Conservation (phyloP, 2,329 filamentous ascomycete species). For the Penicillium sp. region DNA sequence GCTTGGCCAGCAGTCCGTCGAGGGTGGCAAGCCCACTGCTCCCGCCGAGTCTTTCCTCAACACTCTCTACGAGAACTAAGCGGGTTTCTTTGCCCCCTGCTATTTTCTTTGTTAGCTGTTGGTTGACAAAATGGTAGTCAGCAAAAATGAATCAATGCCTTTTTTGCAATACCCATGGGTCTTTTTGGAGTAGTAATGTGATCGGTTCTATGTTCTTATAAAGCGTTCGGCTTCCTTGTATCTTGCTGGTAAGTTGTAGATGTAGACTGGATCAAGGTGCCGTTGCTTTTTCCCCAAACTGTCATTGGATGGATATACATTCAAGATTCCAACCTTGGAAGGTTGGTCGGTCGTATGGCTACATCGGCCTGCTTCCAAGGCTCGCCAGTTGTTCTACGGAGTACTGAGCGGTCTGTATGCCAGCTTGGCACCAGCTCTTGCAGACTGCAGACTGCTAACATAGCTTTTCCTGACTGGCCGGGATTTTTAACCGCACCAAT, state of each 20-base stretch:
- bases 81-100: conserved; percentile 16
- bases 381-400: too few species aligned
- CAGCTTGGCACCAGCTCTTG: too few species aligned
- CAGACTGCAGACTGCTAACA: too few species aligned
- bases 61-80: conserved; percentile 56
- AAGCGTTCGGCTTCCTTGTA: conserved; percentile 8
- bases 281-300: neutral
- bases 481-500: too few species aligned
- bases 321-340: too few species aligned
- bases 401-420: too few species aligned
- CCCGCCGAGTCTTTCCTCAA: conserved; percentile 56
- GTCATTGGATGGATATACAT: too few species aligned
- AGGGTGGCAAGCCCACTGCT: conserved; percentile 62
- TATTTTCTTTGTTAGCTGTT: conserved; percentile 23
- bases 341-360: too few species aligned
- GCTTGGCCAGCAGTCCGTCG: conserved; percentile 70
- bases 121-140: conserved; percentile 28
- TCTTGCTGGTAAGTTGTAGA: conserved; percentile 13
- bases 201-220: conserved; percentile 24
- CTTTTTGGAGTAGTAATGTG: conserved; percentile 31
- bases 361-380: too few species aligned
- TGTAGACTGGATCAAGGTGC: conserved; percentile 5
- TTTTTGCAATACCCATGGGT: conserved; percentile 31
- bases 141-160: conserved; percentile 34
- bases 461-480: too few species aligned